Evolutionary conservation across 2,329 filamentous ascomycete species (phyloP), one percentile per base, ranked within the genome.

Genomic region (Aspergillus sp.): DNA sequence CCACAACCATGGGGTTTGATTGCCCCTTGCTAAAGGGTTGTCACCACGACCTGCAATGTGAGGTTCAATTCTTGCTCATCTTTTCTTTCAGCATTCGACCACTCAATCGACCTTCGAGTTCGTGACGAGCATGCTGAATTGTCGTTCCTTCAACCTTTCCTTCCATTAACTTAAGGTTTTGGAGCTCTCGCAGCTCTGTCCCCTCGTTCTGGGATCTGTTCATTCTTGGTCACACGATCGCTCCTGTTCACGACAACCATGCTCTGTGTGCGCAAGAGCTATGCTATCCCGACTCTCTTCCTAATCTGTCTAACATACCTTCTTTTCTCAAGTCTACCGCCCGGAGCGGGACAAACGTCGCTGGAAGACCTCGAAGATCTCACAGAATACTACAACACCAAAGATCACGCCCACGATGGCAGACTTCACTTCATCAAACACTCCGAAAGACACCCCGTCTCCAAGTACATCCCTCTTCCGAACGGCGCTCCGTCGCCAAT

Each of bases 361-460:
- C 38, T 43, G 58, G 25, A 29, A 29, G 9, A 29, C 41, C 47
- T 54, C 52, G 41, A 58, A 25, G 6, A 59, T 48, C 20, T 55
- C 53, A 23, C 47, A 52, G 56, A 54, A 20, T 49, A 32, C 23
- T 38, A 19, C 19, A 13, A 19, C 17, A 19, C 43, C 21, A 7
- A n/a, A 31, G 10, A 45, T 31, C 43, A 45, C 16, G 19, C 25
- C 11, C 9, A 20, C 25, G 53, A 55, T n/a, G 36, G 48, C 23
- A 48, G 47, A 11, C 62, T 69, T 23, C 87, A 91, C 64, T 96
- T 92, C 90, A 75, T 75, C 36, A 89, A 87, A 68, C 80, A 83
- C 53, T 73, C 78, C 3, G 90, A 95, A 69, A 81, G 88, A 64
- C 96, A 89, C 71, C 93, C 94, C 0, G 76, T 97, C 2, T 77